Base-by-base conservation (phyloP, 371 early-diverging fungal genomes). In the Actinomortierella ambigua region DNA sequence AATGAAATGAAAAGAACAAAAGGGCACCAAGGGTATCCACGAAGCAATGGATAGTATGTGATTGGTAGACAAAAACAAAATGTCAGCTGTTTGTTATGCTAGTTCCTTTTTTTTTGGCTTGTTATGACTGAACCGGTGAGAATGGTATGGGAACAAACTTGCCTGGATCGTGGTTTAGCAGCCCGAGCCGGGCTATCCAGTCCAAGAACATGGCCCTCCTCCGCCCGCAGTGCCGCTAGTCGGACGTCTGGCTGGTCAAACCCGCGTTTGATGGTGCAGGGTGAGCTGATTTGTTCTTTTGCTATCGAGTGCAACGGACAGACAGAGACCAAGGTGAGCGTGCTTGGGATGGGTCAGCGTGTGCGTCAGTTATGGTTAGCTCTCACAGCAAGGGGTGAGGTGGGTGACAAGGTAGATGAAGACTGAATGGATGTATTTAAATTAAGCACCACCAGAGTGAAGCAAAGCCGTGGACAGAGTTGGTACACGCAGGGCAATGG, bases 141-240 rank as follows among this genome's bases (percentile, higher is more conserved):
- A 42, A 50, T 7, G 47, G 44, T 34, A 49, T 51, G 27, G 52
- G 49, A 58, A 15, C 23, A 27, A 61, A 41, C 28, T 61, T 83
- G 90, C 92, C 89, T 62, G 87, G 78, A 70, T 85, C 81, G 76
- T 85, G 90, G 55, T 82, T 73, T 63, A 90, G 79, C 59, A 90
- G 81, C 22, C 81, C 79, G 51, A 90, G 82, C 75, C 87, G 85
- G 49, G 82, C 80, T 61, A 88, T 88, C 80, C 88, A 85, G 63
- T 87, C 86, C 66, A 89, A 68, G 78, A 90, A 90, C 90, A 90
- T 92, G 44, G 24, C 53, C 18, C 43, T 18, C 24, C 34, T 13
- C 22, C 43, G 42, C 22, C 41, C 23, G 14, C 27, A 4, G 22
- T 26, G 41, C 41, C 28, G 24, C 18, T 51, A 27, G 14, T 51